Conservation (phyloP, 495 filamentous ascomycete species). For the Penicillium argentinense region DNA sequence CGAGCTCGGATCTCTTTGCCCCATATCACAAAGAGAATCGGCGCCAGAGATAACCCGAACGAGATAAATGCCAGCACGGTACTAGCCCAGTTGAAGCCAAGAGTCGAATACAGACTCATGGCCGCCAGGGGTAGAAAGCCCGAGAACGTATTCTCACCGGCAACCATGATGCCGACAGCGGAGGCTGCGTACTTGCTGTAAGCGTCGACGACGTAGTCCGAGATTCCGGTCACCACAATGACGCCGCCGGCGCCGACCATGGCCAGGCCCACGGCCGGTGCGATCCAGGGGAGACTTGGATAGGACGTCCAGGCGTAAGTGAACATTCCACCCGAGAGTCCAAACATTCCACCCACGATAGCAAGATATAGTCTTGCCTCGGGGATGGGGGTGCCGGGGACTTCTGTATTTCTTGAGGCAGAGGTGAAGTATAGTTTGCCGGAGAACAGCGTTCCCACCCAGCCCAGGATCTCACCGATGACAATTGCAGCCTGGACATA, state of each 20-base stretch:
- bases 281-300: slow-evolving; percentile 34
- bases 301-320: slow-evolving; percentile 42
- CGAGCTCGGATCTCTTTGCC: slow-evolving; percentile 28
- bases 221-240: slow-evolving; percentile 30
- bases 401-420: slow-evolving; percentile 29
- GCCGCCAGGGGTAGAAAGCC: slow-evolving; percentile 42
- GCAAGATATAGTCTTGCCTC: slow-evolving; percentile 39
- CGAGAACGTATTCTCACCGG: slow-evolving; percentile 39
- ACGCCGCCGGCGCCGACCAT: slow-evolving; percentile 35
- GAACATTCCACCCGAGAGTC: slow-evolving; percentile 39
- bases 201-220: slow-evolving; percentile 34
- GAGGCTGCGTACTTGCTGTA: slow-evolving; percentile 36
- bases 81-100: slow-evolving; percentile 48
- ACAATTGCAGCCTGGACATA: slow-evolving; percentile 42
- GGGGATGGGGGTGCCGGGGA: slow-evolving; percentile 33
- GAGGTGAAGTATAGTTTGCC: slow-evolving; percentile 31
- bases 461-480: slow-evolving; percentile 34
- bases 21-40: slow-evolving; percentile 30
- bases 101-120: slow-evolving; percentile 38
- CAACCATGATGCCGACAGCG: slow-evolving; percentile 34
- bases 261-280: slow-evolving; percentile 36
- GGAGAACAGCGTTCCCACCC: slow-evolving; percentile 23
- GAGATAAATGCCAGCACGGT: slow-evolving; percentile 40
- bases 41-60: slow-evolving; percentile 30
- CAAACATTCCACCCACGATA: slow-evolving; percentile 29